Conservation (phyloP, 2,329 filamentous ascomycete species). For the Berkeleyomyces rouxiae region DNA sequence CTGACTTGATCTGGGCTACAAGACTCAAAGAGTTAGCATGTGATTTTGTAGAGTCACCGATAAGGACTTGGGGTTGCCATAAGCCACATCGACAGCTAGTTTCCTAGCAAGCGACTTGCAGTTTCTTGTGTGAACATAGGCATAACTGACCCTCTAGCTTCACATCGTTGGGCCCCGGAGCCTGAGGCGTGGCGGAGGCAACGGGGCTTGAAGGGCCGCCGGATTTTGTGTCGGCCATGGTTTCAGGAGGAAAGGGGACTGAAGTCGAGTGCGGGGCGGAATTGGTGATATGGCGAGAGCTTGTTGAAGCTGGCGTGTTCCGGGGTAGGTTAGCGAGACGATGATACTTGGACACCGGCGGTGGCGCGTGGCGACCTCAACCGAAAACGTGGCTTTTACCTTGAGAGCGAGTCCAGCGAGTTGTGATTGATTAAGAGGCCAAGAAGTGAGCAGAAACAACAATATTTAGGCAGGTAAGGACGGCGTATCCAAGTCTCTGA, state of each 20-base stretch:
- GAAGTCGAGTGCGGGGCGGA: too few relatives aligned
- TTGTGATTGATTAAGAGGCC: background rate
- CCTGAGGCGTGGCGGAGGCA: background rate
- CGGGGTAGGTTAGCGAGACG: background rate
- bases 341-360: background rate
- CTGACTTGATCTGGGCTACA: slow-evolving; percentile 92
- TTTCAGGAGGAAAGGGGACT: background rate
- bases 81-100: too few relatives aligned
- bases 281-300: background rate
- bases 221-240: slow-evolving; percentile 11
- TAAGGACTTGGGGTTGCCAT: too few relatives aligned
- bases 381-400: background rate
- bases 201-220: slow-evolving; percentile 9
- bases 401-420: background rate
- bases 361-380: background rate
- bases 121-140: background rate
- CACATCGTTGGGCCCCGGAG: slow-evolving; percentile 10
- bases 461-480: background rate
- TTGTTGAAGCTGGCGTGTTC: background rate
- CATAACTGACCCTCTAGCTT: slow-evolving; percentile 11
- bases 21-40: background rate
- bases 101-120: background rate
- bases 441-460: background rate
- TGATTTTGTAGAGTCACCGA: background rate
- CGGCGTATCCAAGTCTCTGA: background rate